phyloP scores from a whole-genome alignment of 768 basidiomycete species.

The Mycena venus region DNA sequence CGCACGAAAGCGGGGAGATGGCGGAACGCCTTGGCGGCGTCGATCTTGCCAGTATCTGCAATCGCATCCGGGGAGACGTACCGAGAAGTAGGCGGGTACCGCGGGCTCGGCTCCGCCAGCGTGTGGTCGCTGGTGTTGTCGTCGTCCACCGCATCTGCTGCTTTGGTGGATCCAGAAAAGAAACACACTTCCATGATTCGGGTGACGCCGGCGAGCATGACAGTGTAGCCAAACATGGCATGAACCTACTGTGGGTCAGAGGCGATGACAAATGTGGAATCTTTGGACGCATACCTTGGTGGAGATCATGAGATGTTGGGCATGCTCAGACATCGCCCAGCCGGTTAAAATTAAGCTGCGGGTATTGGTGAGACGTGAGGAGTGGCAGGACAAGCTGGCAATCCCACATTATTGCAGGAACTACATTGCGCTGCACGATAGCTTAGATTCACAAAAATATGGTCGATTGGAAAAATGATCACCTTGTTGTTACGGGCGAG shows the following conservation, averaged over 20 bases:
- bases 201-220: constrained; percentile 86
- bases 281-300: constrained; percentile 67
- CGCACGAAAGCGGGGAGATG: constrained; percentile 92
- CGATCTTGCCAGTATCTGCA: constrained; percentile 44
- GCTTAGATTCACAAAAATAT: background rate
- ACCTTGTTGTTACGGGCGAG: constrained; percentile 85
- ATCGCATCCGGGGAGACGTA: constrained; percentile 29
- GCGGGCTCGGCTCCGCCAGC: constrained; percentile 54
- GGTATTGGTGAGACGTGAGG: background rate
- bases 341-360: constrained; percentile 89
- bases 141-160: constrained; percentile 52
- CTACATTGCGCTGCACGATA: constrained; percentile 72
- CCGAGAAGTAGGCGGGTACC: constrained; percentile 29
- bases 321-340: constrained; percentile 94
- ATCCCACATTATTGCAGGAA: constrained; percentile 83
- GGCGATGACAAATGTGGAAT: background rate
- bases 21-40: constrained; percentile 75
- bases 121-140: constrained; percentile 78
- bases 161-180: constrained; percentile 56
- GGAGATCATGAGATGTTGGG: constrained; percentile 86
- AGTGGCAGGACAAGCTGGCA: background rate
- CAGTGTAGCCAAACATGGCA: constrained; percentile 84
- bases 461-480: constrained; percentile 31
- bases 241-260: constrained; percentile 72
- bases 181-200: constrained; percentile 91